Conservation (phyloP, 2,329 filamentous ascomycete species). For the Chaetothyriales sp. region DNA sequence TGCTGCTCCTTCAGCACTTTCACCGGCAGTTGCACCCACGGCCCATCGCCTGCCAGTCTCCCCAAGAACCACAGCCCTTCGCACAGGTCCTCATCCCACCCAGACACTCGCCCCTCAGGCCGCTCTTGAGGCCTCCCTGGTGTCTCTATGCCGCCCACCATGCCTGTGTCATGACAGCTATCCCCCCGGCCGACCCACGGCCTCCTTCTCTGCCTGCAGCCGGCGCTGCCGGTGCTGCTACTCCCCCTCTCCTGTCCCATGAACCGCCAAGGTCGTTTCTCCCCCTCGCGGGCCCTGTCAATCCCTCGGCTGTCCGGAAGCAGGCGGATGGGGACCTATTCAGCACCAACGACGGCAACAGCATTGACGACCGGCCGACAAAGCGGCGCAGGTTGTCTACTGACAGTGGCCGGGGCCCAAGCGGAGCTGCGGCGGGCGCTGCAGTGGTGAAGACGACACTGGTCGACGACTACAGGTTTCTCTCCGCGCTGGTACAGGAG, state of each 20-base stretch:
- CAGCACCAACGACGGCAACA: not conserved
- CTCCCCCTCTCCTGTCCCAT: slow-evolving; percentile 2
- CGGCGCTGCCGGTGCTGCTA: not conserved
- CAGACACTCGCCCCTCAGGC: not conserved
- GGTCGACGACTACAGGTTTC: not conserved
- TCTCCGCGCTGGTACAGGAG: not conserved
- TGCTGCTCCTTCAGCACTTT: not conserved
- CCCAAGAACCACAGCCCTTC: not conserved
- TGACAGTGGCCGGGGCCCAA: not conserved
- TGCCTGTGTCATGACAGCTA: slow-evolving; percentile 19
- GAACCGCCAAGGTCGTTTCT: slow-evolving; percentile 4
- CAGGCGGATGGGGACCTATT: not conserved
- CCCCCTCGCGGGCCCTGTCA: not conserved
- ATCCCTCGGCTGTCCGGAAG: not conserved
- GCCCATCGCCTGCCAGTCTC: not conserved
- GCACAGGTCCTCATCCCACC: not conserved
- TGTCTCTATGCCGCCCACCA: slow-evolving; percentile 9
- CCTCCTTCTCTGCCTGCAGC: slow-evolving; percentile 12
- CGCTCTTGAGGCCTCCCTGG: too few species aligned
- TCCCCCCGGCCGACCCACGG: slow-evolving; percentile 17
- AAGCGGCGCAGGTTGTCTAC: not conserved
- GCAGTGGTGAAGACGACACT: not conserved
- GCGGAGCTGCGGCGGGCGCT: not conserved
- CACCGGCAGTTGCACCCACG: not conserved
- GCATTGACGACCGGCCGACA: not conserved